A percentile compares a stretch with the other conserved stretches of the same genome.
Conservation (phyloP, 805 yeast species). For the Yamadazyma olivae region DNA sequence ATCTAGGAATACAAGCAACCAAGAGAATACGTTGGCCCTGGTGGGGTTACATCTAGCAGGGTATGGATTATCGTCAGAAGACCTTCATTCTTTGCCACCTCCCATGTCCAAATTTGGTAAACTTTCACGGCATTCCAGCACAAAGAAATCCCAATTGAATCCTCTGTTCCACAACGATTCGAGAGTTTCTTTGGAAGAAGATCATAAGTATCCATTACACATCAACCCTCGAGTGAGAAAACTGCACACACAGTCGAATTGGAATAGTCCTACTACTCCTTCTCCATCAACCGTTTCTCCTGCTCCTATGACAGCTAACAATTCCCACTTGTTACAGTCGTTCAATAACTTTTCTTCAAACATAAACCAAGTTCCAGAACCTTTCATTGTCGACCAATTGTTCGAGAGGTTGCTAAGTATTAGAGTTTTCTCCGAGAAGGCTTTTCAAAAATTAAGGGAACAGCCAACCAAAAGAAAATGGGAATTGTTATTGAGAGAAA, state of each 20-base stretch:
- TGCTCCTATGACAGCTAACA: too few species aligned
- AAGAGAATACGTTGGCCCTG: slow-evolving; percentile 12
- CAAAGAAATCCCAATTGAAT: neutral
- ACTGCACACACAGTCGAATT: slow-evolving; percentile 4
- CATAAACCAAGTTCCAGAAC: slow-evolving; percentile 31
- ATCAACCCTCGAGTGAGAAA: slow-evolving; percentile 1
- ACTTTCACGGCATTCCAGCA: neutral
- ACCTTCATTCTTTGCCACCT: slow-evolving; percentile 21
- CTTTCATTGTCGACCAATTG: slow-evolving; percentile 35
- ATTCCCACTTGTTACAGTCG: slow-evolving; percentile 27
- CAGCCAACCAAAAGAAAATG: slow-evolving; percentile 37
- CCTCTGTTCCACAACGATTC: slow-evolving; percentile 1
- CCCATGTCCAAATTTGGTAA: neutral
- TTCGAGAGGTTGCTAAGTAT: slow-evolving; percentile 37
- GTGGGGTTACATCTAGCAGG: slow-evolving; percentile 28
- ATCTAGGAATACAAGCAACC: slow-evolving; percentile 8
- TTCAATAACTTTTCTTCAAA: slow-evolving; percentile 31
- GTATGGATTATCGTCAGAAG: slow-evolving; percentile 25
- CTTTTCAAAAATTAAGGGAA: slow-evolving; percentile 27
- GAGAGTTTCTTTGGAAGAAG: neutral
- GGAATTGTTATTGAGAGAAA: slow-evolving; percentile 41
- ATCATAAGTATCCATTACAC: neutral
- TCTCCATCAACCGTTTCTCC: neutral
- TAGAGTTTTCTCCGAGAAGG: slow-evolving; percentile 35
- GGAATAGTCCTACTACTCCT: neutral